Percentiles rank a stretch among this genome's conserved stretches.
phyloP scores from a whole-genome alignment of 106 monocot species.

The Allium cepa region DNA sequence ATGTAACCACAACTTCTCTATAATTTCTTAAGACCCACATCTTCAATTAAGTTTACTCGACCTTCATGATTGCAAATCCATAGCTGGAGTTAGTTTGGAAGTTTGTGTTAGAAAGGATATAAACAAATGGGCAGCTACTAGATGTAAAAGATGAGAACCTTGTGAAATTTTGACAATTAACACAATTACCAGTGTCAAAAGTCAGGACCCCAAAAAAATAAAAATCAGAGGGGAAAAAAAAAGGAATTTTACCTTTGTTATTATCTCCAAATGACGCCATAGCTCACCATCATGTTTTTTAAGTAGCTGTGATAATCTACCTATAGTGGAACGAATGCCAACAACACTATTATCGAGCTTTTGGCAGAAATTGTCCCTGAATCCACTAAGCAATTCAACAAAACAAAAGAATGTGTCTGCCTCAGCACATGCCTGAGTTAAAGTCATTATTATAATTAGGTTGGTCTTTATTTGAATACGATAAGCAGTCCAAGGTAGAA shows the following conservation, averaged over 20 bases:
- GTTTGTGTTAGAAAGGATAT: too few relatives aligned
- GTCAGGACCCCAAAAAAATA: too few relatives aligned
- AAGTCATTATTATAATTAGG: constrained; percentile 11
- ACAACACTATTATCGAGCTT: constrained; percentile 90
- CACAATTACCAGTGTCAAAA: too few relatives aligned
- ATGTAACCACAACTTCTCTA: too few relatives aligned
- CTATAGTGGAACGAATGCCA: constrained; percentile 65
- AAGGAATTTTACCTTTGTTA: constrained; percentile 49
- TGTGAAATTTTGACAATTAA: too few relatives aligned
- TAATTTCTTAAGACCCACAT: too few relatives aligned
- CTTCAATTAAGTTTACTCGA: too few relatives aligned
- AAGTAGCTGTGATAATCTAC: constrained; percentile 53
- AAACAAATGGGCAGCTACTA: too few relatives aligned
- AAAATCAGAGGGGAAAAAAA: too few relatives aligned
- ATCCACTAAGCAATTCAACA: constrained; percentile 81
- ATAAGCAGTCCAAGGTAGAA: background rate
- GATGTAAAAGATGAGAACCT: too few relatives aligned
- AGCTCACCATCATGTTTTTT: constrained; percentile 79
- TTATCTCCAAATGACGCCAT: constrained; percentile 80
- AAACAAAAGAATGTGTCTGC: constrained; percentile 90
- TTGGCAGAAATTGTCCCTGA: constrained; percentile 90
- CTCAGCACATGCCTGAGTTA: constrained; percentile 51
- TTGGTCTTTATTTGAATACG: background rate
- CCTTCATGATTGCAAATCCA: too few relatives aligned
- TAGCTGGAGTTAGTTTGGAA: too few relatives aligned